Base-by-base conservation (phyloP, 2,329 filamentous ascomycete genomes). In the Monosporascus sp. region DNA sequence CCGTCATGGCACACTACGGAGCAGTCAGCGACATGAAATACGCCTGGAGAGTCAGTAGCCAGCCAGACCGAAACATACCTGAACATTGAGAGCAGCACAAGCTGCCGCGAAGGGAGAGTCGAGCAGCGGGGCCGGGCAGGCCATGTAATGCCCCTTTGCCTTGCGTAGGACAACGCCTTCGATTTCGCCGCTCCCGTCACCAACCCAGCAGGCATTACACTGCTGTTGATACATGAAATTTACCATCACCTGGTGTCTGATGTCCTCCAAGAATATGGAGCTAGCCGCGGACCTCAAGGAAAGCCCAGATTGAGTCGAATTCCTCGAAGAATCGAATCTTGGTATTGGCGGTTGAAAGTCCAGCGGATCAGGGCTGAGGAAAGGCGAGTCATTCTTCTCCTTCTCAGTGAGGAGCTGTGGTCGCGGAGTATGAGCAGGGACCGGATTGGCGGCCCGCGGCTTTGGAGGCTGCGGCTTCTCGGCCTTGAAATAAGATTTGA, bases 171-270 rank as follows among this genome's bases (percentile, higher is more conserved):
- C 70, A 27, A 90, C 87, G 58, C 89, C 89, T 67, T 91, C 88
- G 6, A 83, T 69, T 59, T 86, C 81, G 14, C 85, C 85, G 48
- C 78, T 84, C 37, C 80, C 82, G 60, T 89, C 85, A 35, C 82
- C 82, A 20, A 90, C 83, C 88, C 88, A 91, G 37, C 90, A 77
- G 56, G 83, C 81, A 14, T 82, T 80, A 64, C 86, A 90, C 70
- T 90, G 87, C 66, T 91, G 87, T 68, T 91, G 88, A 69, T 90
- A 90, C 25, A 92, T 75, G 67, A 89, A 90, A 70, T 89, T 90
- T 55, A 89, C 87, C 87, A 91, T 91, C 55, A 91, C 85, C 68
- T 91, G 88, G 64, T 90, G 85, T 69, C 87, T 89, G 70, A 90
- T 87, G 57, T 89, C 86, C 55, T 89, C 85, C 11, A 88, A 69